Base-by-base conservation (phyloP, 2,329 filamentous ascomycete species). In the Fusarium poae region DNA sequence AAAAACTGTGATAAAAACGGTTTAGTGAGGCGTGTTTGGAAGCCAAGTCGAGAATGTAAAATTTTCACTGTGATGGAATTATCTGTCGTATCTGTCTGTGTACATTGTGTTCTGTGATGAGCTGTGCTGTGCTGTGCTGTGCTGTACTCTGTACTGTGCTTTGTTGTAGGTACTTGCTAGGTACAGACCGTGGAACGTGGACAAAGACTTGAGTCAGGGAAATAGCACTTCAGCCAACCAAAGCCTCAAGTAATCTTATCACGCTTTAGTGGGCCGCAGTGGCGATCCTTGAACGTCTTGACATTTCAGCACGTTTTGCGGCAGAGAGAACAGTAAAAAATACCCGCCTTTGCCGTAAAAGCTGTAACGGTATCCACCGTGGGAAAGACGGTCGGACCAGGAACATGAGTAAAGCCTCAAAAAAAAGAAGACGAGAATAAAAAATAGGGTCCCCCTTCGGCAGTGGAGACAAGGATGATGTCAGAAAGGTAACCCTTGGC, bases 381-480 rank as follows among this genome's bases (percentile, higher is more conserved):
- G 18, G 60, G 59, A 62, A 64, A 64, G 60, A 62, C 60, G 60
- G 60, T 64, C 46, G 57, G 52, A 32, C 40, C 42, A 50, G 44
- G 20, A 8, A 25, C 29, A 39, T 39, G 21, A 30, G 34, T 42
- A 42, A 45, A 45, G n/a, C 27, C 27, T 45, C 43, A 30, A n/a
- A 45, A 44, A 9, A 18, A 42, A 40, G 16, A 9, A 35, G 18
- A n/a, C 18, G 39, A 32, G 25, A 32, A 25, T 32, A 34, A 20
- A 55, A 44, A 56, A 50, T 42, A 50, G 57, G 62, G 63, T 58
- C 57, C 45, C 37, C 37, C 23, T 20, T 27, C 62, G 53, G 60
- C 25, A 65, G 61, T 68, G 66, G 66, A 53, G 39, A 66, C 67
- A 62, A 43, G 45, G 42, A 71, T 71, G 68, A 71, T 71, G 68